Evolutionary conservation across 2,329 filamentous ascomycete species (phyloP).

Genomic region (Calonectria naviculata): DNA sequence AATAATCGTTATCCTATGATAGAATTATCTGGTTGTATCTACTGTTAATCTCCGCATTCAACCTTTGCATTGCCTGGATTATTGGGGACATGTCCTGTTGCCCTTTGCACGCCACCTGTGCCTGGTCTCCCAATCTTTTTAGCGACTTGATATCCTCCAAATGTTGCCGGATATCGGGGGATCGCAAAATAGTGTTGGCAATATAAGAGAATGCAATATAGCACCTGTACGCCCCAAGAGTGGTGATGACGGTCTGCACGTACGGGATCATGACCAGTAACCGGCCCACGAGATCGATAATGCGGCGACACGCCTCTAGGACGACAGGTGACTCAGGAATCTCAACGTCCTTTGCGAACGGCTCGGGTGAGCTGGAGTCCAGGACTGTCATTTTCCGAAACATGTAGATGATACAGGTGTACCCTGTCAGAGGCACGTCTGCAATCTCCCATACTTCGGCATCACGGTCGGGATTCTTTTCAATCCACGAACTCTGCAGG

Average conservation of each 20-base stretch:
- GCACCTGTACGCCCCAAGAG: slow-evolving; percentile 42
- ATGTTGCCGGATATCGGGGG: slow-evolving; percentile 24
- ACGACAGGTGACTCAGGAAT: slow-evolving; percentile 44
- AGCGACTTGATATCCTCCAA: slow-evolving; percentile 35
- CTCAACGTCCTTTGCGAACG: slow-evolving; percentile 40
- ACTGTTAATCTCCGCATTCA: slow-evolving; percentile 38
- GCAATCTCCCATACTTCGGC: slow-evolving; percentile 40
- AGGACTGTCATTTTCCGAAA: slow-evolving; percentile 45
- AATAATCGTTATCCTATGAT: neutral
- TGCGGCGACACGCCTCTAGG: slow-evolving; percentile 36
- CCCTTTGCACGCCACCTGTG: slow-evolving; percentile 28
- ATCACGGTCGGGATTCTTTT: slow-evolving; percentile 27
- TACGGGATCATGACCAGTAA: slow-evolving; percentile 35
- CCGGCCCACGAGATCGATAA: slow-evolving; percentile 32
- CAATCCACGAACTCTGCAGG: slow-evolving; percentile 38
- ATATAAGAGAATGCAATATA: slow-evolving; percentile 43
- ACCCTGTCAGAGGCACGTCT: slow-evolving; percentile 44
- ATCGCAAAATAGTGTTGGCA: slow-evolving; percentile 35
- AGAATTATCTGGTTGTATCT: slow-evolving; percentile 2
- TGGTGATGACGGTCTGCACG: slow-evolving; percentile 35
- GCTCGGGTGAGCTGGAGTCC: slow-evolving; percentile 39
- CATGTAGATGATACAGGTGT: slow-evolving; percentile 47
- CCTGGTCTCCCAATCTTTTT: slow-evolving; percentile 26
- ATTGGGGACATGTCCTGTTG: slow-evolving; percentile 42
- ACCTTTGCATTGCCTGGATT: slow-evolving; percentile 38